A percentile compares a stretch with the other conserved stretches of the same genome.
These are phyloP conservation scores for Prunus campanulata DNA, from an alignment of 306 rosid species.

Conservation along the genomic window DNA sequence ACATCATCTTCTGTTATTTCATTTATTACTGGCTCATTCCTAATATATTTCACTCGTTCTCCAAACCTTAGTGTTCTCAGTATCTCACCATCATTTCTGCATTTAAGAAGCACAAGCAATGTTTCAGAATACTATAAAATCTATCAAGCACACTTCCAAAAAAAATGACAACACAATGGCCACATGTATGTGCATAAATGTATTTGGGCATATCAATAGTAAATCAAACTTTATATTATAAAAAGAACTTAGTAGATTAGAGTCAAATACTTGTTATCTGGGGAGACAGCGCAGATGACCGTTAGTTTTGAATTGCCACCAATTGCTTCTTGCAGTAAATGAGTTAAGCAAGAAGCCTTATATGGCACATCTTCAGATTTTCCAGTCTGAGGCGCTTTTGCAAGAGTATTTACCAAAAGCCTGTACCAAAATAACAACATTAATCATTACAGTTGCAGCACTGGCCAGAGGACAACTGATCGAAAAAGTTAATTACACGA, in stretches of 20 bases:
- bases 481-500: not conserved
- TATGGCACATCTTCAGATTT: constrained; percentile 46
- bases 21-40: constrained; percentile 78
- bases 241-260: constrained; percentile 6
- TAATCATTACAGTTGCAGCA: not conserved
- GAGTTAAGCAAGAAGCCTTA: constrained; percentile 69
- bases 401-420: constrained; percentile 62
- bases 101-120: constrained; percentile 29
- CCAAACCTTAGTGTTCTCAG: constrained; percentile 82
- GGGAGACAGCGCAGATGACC: constrained; percentile 71
- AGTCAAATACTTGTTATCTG: constrained; percentile 59
- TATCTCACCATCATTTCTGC: constrained; percentile 66
- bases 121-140: not conserved
- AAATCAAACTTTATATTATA: not conserved
- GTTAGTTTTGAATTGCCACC: constrained; percentile 93
- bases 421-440: constrained; percentile 46
- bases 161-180: not conserved
- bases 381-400: constrained; percentile 46
- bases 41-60: constrained; percentile 65
- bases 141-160: not conserved
- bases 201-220: not conserved
- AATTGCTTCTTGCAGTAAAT: constrained; percentile 65
- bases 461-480: not conserved
- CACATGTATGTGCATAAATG: not conserved
- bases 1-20: constrained; percentile 84